Base-by-base conservation (phyloP, 768 basidiomycete species). In the Amanita muscaria region DNA sequence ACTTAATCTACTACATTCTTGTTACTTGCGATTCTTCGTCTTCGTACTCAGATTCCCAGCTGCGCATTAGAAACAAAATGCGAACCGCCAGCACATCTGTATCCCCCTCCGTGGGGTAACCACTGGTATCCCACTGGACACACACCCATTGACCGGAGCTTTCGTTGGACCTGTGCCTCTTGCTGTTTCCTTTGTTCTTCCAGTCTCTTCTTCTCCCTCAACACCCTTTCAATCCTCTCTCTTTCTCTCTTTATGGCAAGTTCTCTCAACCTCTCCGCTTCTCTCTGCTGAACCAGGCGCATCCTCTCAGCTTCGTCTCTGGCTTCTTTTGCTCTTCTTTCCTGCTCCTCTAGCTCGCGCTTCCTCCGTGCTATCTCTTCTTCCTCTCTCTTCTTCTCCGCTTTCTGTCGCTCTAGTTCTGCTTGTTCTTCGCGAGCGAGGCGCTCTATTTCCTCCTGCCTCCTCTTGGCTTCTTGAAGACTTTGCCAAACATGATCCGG, bases 401-500 rank as follows among this genome's bases (percentile, higher is more conserved):
- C 60, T 53, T 46, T 30, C 50, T 48, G 46, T 46, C 11, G 44
- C 35, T 46, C 57, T 51, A 23, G 16, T 52, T 53, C 21, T 52
- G 51, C 47, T 56, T 46, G 10, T 50, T 40, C 61, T 12, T 56
- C 56, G 40, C 58, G 53, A 8, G 46, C 45, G 21, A 25, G 40
- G 37, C 53, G 53, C 16, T 49, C 59, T 3, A 55, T 62, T 0
- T 52, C 58, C 34, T 57, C 61, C 42, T 58, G 62, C 5, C 59
- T 62, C 37, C 51, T 48, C 45, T 64, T 67, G 51, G 66, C 69
- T 3, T 31, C 51, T 48, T 77, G 69, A 1, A 82, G 59, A 48
- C 74, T 63, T 8, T 50, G 21, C 81, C 81, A 82, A 9, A 68
- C 55, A 1, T 53, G 55, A 54, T 83, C 76, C 0, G 67, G 53